phyloP scores from a whole-genome alignment of 106 monocot genomes.

The Platanthera zijinensis region DNA sequence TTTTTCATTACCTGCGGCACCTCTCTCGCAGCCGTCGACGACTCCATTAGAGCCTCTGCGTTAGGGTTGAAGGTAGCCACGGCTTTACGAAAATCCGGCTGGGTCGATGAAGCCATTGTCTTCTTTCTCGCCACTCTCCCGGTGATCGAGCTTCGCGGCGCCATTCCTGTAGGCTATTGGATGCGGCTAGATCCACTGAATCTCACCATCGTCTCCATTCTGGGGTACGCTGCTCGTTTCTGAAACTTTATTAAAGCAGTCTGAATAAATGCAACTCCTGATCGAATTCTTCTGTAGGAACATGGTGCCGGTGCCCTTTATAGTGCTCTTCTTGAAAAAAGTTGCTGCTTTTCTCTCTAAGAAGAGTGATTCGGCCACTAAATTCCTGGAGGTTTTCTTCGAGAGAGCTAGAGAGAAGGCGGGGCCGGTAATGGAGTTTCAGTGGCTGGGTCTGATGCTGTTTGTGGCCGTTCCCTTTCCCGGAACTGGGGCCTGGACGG shows the following conservation, averaged over 20 bases:
- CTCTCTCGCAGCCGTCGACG: conserved; percentile 20
- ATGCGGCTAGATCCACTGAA: conserved; percentile 68
- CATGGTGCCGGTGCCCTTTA: conserved; percentile 91
- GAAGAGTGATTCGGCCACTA: conserved; percentile 36
- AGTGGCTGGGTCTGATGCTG: conserved; percentile 90
- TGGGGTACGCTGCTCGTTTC: conserved; percentile 42
- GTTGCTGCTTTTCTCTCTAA: conserved; percentile 44
- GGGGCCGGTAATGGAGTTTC: conserved; percentile 86
- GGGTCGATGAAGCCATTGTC: conserved; percentile 79
- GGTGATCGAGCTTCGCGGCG: conserved; percentile 91
- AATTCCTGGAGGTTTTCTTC: conserved; percentile 49
- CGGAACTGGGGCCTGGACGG: conserved; percentile 94
- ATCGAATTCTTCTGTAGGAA: conserved; percentile 28
- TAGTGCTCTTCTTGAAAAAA: conserved; percentile 71
- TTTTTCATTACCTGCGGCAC: neutral
- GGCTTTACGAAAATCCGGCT: conserved; percentile 54
- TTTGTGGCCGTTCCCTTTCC: conserved; percentile 96
- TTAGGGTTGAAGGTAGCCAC: conserved; percentile 74
- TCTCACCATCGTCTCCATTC: conserved; percentile 59
- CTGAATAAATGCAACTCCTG: neutral
- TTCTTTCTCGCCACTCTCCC: conserved; percentile 79
- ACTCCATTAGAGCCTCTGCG: conserved; percentile 70
- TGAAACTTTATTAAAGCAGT: neutral
- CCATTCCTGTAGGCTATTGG: conserved; percentile 97
- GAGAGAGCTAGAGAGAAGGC: conserved; percentile 78